Evolutionary conservation across 225 moss, liverwort and hornwort species (phyloP).

Genomic region (Bryum argenteum): DNA sequence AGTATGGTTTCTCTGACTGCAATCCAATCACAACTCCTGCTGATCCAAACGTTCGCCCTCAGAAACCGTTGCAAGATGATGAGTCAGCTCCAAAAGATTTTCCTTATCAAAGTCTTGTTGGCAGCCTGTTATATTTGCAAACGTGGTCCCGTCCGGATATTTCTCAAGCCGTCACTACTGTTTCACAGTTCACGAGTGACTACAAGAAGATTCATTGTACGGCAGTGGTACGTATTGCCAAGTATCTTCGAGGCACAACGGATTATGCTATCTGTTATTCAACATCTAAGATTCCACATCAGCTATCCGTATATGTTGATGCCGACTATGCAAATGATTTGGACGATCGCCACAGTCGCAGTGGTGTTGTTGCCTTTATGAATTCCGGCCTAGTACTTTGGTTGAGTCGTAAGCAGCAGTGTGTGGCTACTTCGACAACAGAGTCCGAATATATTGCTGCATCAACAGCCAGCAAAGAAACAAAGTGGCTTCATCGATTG

Average conservation of each 20-base stretch:
- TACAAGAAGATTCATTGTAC: background rate
- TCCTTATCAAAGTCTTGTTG: background rate
- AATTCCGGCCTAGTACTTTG: background rate
- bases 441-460: background rate
- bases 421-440: background rate
- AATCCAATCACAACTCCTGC: fast-evolving
- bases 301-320: background rate
- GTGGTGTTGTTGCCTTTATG: background rate
- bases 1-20: background rate
- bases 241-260: background rate
- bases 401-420: background rate
- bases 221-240: background rate
- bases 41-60: background rate
- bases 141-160: background rate
- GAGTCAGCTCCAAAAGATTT: fast-evolving
- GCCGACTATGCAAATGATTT: background rate
- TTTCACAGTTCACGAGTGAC: fast-evolving
- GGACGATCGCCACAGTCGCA: background rate
- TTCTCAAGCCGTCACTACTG: fast-evolving
- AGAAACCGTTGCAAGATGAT: fast-evolving
- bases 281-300: background rate
- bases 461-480: background rate
- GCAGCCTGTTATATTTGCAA: background rate
- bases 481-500: background rate
- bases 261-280: background rate